Base-by-base conservation (phyloP, 2,329 filamentous ascomycete genomes). In the Hymenoscyphus repandus region DNA sequence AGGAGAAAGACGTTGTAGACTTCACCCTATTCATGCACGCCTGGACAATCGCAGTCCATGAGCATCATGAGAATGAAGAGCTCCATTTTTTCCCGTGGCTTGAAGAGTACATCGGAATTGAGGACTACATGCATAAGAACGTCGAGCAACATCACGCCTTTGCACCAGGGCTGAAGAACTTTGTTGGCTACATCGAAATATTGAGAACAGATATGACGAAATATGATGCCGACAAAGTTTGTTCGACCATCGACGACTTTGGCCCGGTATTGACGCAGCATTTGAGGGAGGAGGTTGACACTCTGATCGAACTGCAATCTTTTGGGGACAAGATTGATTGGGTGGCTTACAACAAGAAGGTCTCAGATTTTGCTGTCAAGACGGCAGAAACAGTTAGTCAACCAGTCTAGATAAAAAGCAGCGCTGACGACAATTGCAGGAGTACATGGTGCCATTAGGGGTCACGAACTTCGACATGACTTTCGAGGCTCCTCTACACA, bases 41-140 rank as follows among this genome's bases (percentile, higher is more conserved):
- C 30, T 68, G 65, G 62, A 58, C 54, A n/a, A 47, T 58, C 4
- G 54, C 68, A 13, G 30, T 74, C 2, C 53, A 68, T 32, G 56
- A 66, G 11, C 73, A 75, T 52, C 72, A 75, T 51, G 47, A 62
- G 1, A 48, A 55, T 0, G 72, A 75, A 52, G 73, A 75, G 46
- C 55, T 52, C 2, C 34, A 54, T 20, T 61, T 72, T 37, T 74
- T 75, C 53, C 69, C 70, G 0, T 58, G 60, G 2, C 62, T 74
- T 10, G 68, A 73, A 51, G 51, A 59, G 33, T 48, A 69, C 18
- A 53, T 64, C 3, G 69, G 66, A 0, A 64, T 67, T 10, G 56
- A 61, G 36, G 68, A 68, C 1, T 52, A 72, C 20, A 73, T 74
- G 70, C 68, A 70, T 12, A 58, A 51, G 40, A 74, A 71, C 53